These are phyloP conservation scores for Kodamaea restingae DNA, from an alignment of 805 yeast species.

Conservation along the genomic window DNA sequence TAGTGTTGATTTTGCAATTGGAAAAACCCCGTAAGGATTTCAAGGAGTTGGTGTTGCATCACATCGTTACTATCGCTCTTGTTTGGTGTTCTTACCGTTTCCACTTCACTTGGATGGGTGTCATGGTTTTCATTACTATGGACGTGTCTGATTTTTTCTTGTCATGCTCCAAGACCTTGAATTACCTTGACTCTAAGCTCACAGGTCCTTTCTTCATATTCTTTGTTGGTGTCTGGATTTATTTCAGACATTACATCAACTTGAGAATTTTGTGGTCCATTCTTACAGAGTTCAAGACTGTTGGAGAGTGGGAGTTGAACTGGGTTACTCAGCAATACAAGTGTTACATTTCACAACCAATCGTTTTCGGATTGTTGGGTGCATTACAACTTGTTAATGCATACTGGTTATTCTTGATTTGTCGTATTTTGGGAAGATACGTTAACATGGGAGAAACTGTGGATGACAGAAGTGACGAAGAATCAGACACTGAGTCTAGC, in stretches of 20 bases:
- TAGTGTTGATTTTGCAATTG: conserved; percentile 73
- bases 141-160: conserved; percentile 90
- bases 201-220: conserved; percentile 63
- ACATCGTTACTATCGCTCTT: conserved; percentile 82
- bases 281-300: conserved; percentile 78
- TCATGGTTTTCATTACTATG: conserved; percentile 90
- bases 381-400: conserved; percentile 82
- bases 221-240: conserved; percentile 76
- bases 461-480: conserved; percentile 89
- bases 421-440: conserved; percentile 71
- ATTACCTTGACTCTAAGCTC: conserved; percentile 68
- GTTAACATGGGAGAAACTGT: conserved; percentile 54
- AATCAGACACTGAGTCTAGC: conserved; percentile 43
- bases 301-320: conserved; percentile 76
- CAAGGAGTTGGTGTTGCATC: conserved; percentile 88
- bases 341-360: conserved; percentile 92
- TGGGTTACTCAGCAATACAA: conserved; percentile 92
- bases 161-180: conserved; percentile 78
- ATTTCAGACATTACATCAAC: conserved; percentile 84
- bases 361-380: conserved; percentile 71
- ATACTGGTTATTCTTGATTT: conserved; percentile 82
- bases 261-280: conserved; percentile 78
- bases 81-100: conserved; percentile 86
- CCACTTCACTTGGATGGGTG: conserved; percentile 95
- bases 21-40: conserved; percentile 96